Conservation (phyloP, 129 eudicot species). For the Lonicera japonica region DNA sequence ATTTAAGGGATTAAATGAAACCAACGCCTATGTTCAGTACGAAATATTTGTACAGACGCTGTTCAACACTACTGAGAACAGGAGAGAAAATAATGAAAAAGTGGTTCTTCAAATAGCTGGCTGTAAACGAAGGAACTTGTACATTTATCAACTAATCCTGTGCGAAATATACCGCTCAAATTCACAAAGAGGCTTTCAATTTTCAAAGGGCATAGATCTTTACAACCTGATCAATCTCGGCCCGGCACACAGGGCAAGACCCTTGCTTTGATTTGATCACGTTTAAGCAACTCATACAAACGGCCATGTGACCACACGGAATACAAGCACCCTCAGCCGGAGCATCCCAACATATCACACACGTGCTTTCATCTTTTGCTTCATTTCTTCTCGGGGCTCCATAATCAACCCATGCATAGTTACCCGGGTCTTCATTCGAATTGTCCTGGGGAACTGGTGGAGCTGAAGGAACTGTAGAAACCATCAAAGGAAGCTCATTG, state of each 20-base stretch:
- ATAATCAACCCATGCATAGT: background rate
- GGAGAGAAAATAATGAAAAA: too few species aligned
- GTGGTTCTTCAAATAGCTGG: too few species aligned
- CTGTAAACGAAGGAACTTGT: too few species aligned
- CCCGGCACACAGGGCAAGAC: conserved; percentile 42
- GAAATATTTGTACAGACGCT: too few species aligned
- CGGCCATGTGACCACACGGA: conserved; percentile 54
- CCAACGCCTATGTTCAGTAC: too few species aligned
- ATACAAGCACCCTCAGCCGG: conserved; percentile 49
- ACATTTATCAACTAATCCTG: too few species aligned
- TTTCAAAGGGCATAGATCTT: conserved; percentile 29
- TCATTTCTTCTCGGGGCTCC: background rate
- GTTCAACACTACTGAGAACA: too few species aligned
- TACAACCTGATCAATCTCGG: conserved; percentile 35
- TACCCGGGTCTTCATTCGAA: conserved; percentile 2
- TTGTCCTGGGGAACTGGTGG: conserved; percentile 26
- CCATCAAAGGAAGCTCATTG: conserved; percentile 2
- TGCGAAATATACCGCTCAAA: background rate
- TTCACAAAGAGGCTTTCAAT: background rate
- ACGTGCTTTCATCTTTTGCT: conserved; percentile 12
- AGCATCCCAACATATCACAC: conserved; percentile 47
- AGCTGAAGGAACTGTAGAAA: conserved; percentile 38
- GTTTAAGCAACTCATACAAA: conserved; percentile 41
- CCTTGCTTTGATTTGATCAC: conserved; percentile 34
- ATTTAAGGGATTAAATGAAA: too few species aligned